Conservation (phyloP, 2,329 filamentous ascomycete species). For the Volutella citrinella region DNA sequence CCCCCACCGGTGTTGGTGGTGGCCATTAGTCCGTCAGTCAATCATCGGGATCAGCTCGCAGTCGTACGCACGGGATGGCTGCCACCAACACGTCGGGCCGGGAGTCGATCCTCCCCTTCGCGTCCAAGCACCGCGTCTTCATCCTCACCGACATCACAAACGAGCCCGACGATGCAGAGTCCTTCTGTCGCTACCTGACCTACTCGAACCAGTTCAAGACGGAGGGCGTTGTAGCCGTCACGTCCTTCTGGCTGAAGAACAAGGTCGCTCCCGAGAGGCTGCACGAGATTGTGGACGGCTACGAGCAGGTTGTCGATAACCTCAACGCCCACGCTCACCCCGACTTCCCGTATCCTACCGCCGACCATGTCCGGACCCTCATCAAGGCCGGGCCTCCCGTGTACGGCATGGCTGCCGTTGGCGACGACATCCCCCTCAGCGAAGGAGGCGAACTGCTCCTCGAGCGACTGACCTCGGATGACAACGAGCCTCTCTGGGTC, state of each 20-base stretch:
- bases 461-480: conserved; percentile 19
- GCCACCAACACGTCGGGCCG: too few species aligned
- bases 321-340: conserved; percentile 46
- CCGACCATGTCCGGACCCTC: conserved; percentile 31
- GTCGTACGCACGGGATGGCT: too few species aligned
- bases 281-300: conserved; percentile 41
- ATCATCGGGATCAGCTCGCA: too few species aligned
- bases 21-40: too few species aligned
- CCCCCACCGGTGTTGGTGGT: too few species aligned
- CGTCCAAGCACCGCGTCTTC: conserved; percentile 35
- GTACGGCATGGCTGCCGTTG: conserved; percentile 32
- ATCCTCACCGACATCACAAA: conserved; percentile 44
- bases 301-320: conserved; percentile 42
- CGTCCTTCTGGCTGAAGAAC: conserved; percentile 43
- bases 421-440: conserved; percentile 28
- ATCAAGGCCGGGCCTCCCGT: conserved; percentile 36
- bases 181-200: conserved; percentile 40
- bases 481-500: conserved; percentile 45
- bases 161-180: conserved; percentile 44
- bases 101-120: conserved; percentile 16
- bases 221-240: conserved; percentile 41
- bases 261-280: conserved; percentile 41
- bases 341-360: conserved; percentile 38
- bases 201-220: conserved; percentile 47
- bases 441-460: conserved; percentile 43